A percentile compares a stretch with the other conserved stretches of the same genome.
These are phyloP conservation scores for Allomyces macrogynus DNA, from an alignment of 192 early-diverging fungal genomes.

Conservation along the genomic window DNA sequence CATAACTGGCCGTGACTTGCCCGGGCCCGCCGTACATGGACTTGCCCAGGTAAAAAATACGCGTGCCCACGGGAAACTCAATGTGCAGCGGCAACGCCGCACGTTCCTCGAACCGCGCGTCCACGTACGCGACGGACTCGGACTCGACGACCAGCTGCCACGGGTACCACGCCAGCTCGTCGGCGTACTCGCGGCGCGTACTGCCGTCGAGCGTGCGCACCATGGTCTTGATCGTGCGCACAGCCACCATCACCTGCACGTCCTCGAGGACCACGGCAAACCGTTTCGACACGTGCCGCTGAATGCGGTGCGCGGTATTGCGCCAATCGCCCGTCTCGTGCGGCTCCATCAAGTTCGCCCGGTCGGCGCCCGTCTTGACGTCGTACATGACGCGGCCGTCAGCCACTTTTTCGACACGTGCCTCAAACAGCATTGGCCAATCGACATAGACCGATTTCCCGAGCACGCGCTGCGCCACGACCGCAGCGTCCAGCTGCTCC, in stretches of 20 bases:
- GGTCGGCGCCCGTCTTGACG: background rate
- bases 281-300: conserved; percentile 27
- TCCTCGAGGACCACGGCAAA: conserved; percentile 48
- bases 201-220: conserved; percentile 42
- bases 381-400: background rate
- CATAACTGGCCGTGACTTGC: conserved; percentile 38
- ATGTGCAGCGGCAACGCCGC: conserved; percentile 38
- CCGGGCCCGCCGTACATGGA: conserved; percentile 50
- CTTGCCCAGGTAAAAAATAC: conserved; percentile 63
- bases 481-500: background rate
- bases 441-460: conserved; percentile 1
- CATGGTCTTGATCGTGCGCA: conserved; percentile 42
- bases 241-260: conserved; percentile 36
- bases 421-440: conserved; percentile 4
- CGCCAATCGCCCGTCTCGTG: background rate
- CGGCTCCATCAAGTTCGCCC: background rate
- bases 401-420: background rate
- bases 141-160: conserved; percentile 45
- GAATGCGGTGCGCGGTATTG: background rate
- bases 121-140: conserved; percentile 27
- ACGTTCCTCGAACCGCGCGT: conserved; percentile 53
- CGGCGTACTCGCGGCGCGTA: conserved; percentile 47
- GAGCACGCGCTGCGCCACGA: background rate
- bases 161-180: conserved; percentile 15
- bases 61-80: conserved; percentile 49